Conservation (phyloP, 768 basidiomycete genomes). For the Lactarius sp. region DNA sequence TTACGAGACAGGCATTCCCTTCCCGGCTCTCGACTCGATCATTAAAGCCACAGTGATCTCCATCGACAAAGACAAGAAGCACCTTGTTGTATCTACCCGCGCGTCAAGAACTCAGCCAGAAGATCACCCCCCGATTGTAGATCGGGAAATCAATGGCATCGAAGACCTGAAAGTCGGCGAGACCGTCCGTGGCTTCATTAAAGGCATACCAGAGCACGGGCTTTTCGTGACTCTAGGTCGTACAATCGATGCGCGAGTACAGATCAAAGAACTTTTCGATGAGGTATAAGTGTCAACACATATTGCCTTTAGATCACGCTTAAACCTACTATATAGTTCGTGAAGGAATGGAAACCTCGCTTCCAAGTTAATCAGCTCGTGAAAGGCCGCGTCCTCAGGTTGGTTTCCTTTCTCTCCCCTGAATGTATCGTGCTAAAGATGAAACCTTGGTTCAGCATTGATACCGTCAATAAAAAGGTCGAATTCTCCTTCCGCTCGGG, state of each 20-base stretch:
- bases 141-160: constrained; percentile 62
- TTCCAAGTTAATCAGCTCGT: constrained; percentile 82
- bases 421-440: not conserved
- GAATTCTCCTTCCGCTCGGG: constrained; percentile 84
- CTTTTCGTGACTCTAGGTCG: constrained; percentile 84
- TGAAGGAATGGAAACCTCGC: constrained; percentile 91
- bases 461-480: constrained; percentile 67
- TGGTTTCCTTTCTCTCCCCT: constrained; percentile 20
- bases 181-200: constrained; percentile 83
- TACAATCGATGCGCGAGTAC: constrained; percentile 83
- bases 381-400: constrained; percentile 81
- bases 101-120: constrained; percentile 60
- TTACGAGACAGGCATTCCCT: constrained; percentile 52
- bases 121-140: constrained; percentile 46
- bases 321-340: constrained; percentile 48
- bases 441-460: constrained; percentile 47
- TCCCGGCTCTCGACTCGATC: constrained; percentile 59
- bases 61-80: constrained; percentile 60
- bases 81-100: constrained; percentile 77
- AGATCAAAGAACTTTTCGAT: constrained; percentile 91
- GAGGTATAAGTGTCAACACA: constrained; percentile 44
- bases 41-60: constrained; percentile 67
- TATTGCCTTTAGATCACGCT: not conserved
- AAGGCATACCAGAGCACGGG: constrained; percentile 80
- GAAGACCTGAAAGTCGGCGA: constrained; percentile 66